Conservation (phyloP, 2,329 filamentous ascomycete species). For the Aspergillus niger region DNA sequence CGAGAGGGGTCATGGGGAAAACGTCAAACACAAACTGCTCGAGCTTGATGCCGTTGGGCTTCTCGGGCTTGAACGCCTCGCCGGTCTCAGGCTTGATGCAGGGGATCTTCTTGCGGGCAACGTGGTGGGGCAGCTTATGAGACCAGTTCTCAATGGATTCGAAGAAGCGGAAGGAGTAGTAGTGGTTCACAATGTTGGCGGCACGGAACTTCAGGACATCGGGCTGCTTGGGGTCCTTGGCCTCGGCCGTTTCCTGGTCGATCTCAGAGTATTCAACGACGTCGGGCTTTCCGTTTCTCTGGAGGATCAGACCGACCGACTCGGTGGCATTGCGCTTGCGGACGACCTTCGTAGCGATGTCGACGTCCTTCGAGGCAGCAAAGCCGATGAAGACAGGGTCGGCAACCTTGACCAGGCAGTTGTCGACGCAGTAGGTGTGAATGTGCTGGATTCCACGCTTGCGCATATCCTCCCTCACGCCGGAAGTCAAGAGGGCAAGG, state of each 20-base stretch:
- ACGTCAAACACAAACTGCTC: constrained; percentile 99
- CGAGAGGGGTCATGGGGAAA: constrained; percentile 82
- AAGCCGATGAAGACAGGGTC: constrained; percentile 96
- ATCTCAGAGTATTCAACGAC: constrained; percentile 99
- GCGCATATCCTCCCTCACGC: constrained; percentile 83
- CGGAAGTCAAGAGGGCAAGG: constrained; percentile 78
- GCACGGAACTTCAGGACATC: constrained; percentile 91
- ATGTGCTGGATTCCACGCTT: constrained; percentile 90
- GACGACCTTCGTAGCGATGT: constrained; percentile 99
- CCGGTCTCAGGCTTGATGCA: constrained; percentile 75
- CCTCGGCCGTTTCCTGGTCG: constrained; percentile 82
- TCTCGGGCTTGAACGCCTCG: constrained; percentile 82
- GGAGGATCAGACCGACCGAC: constrained; percentile 89
- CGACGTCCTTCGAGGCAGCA: constrained; percentile 80
- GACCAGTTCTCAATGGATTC: constrained; percentile 86
- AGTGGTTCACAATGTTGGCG: constrained; percentile 99
- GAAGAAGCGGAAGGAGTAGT: constrained; percentile 94
- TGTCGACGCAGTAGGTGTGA: constrained; percentile 97
- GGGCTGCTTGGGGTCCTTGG: constrained; percentile 76
- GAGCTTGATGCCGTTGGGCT: constrained; percentile 97
- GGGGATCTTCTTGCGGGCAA: constrained; percentile 98
- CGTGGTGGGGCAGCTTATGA: constrained; percentile 86
- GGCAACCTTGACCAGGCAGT: constrained; percentile 98
- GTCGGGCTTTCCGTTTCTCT: constrained; percentile 93
- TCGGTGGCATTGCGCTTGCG: constrained; percentile 96